Base-by-base conservation (phyloP, 75 land plant genomes). In the Picea glauca region DNA sequence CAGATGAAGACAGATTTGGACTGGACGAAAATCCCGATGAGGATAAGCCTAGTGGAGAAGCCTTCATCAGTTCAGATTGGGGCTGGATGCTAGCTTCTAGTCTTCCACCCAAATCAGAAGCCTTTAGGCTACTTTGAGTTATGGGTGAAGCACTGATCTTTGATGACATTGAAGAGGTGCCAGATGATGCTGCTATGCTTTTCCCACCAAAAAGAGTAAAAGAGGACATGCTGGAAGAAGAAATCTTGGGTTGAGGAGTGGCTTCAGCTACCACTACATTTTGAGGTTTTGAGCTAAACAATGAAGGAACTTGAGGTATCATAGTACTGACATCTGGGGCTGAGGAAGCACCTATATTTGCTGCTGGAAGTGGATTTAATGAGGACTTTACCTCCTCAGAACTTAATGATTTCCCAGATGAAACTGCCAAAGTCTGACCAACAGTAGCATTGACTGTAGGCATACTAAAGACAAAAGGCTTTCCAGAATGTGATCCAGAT, bases 381-480 rank as follows among this genome's bases (percentile, higher is more conserved):
- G 70, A 70, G 73, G 73, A 70, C 23, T 70, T 70, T 43, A n/a
- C 46, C 20, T 68, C 73, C n/a, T 0, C 50, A 57, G 58, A 72
- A 46, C 58, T 72, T 50, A 46, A 72, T n/a, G 18, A 30, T 30
- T 13, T 4, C 18, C 33, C 59, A 74, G 35, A 57, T 17, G 54
- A 57, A 74, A 58, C 13, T 13, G 15, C 26, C 56, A 23, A 30
- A 74, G 26, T 57, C 56, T 74, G 76, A 57, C 31, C 3, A 23
- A 11, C 73, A n/a, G 2, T 43, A 20, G 40, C 54, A 43, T 2
- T 43, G 13, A 11, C 50, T 43, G 54, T 70, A 9, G 43, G 50
- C 73, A 38, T 70, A 46, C 54, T 70, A 70, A 70, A 70, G 13
- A 70, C n/a, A 17, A 70, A 70, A 3, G 74, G 74, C 9, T 70